Percentiles rank a stretch among this genome's conserved stretches.
Evolutionary conservation across 2,329 filamentous ascomycete genomes (phyloP).

Genomic region (Xylaria multiplex): DNA sequence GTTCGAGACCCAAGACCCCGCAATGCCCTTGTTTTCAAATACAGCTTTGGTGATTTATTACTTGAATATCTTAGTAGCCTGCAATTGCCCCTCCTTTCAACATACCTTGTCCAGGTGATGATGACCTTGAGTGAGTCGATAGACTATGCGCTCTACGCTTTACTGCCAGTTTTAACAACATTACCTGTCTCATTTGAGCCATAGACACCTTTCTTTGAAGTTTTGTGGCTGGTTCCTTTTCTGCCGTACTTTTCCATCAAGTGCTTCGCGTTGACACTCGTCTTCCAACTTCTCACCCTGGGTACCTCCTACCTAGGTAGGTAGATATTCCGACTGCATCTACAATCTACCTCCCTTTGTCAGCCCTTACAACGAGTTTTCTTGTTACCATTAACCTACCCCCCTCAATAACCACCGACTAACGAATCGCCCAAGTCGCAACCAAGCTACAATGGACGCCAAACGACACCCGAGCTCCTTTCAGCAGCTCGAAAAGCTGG

Average conservation of each 20-base stretch:
- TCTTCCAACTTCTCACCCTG: neutral
- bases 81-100: conserved; percentile 13
- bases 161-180: neutral
- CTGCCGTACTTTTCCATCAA: conserved; percentile 4
- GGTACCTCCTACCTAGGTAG: neutral
- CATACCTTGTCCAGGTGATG: too few species aligned
- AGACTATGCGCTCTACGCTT: neutral
- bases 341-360: neutral
- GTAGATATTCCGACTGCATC: neutral
- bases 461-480: conserved; percentile 95
- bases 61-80: conserved; percentile 2
- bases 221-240: neutral
- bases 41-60: neutral
- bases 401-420: neutral
- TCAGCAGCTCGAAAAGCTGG: conserved; percentile 98
- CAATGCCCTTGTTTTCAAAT: neutral
- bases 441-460: conserved; percentile 81
- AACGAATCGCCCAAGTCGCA: neutral
- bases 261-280: conserved; percentile 2
- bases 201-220: neutral
- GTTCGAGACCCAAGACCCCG: too few species aligned
- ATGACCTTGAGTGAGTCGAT: too few species aligned
- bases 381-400: neutral
- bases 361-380: neutral
- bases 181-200: neutral